A percentile compares a stretch with the other conserved stretches of the same genome.
Evolutionary conservation across 1,139 yeast genomes (phyloP).

Genomic region (Kodamaea derodonti): DNA sequence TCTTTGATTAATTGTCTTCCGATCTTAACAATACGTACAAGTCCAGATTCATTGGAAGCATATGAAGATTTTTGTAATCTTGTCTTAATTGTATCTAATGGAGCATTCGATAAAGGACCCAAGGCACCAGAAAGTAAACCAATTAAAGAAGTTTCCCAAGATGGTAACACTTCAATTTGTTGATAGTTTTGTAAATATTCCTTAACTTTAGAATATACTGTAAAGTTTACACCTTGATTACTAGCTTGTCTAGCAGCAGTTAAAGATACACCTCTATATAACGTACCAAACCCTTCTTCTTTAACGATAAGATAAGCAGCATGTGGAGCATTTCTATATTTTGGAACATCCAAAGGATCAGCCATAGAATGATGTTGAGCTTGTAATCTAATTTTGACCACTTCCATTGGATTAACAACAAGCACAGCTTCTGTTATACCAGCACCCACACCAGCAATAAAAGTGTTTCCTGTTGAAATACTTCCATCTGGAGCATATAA

Average conservation of each 20-base stretch:
- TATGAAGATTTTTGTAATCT: constrained; percentile 91
- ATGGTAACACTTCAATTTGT: constrained; percentile 63
- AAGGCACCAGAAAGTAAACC: constrained; percentile 94
- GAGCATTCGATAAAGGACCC: constrained; percentile 97
- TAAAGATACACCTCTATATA: constrained; percentile 91
- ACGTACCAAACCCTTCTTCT: constrained; percentile 87
- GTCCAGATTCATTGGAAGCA: constrained; percentile 64
- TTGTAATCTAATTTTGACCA: constrained; percentile 91
- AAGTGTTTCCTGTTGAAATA: constrained; percentile 69
- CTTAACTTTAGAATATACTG: constrained; percentile 86
- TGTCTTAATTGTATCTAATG: constrained; percentile 94
- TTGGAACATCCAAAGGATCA: constrained; percentile 77
- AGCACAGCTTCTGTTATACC: constrained; percentile 95
- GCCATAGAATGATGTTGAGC: constrained; percentile 91
- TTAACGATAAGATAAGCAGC: constrained; percentile 78
- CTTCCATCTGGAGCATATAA: constrained; percentile 65
- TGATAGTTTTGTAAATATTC: constrained; percentile 68
- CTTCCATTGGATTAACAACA: constrained; percentile 96
- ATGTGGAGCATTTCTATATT: constrained; percentile 91
- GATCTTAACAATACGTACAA: constrained; percentile 75
- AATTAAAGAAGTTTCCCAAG: constrained; percentile 90
- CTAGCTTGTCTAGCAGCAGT: constrained; percentile 98
- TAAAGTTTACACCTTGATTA: constrained; percentile 97
- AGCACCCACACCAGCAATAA: constrained; percentile 94
- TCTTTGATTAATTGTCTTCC: constrained; percentile 79